These are phyloP conservation scores for Magnusiomyces fungicola DNA, from an alignment of 1,139 yeast species.

Conservation along the genomic window DNA sequence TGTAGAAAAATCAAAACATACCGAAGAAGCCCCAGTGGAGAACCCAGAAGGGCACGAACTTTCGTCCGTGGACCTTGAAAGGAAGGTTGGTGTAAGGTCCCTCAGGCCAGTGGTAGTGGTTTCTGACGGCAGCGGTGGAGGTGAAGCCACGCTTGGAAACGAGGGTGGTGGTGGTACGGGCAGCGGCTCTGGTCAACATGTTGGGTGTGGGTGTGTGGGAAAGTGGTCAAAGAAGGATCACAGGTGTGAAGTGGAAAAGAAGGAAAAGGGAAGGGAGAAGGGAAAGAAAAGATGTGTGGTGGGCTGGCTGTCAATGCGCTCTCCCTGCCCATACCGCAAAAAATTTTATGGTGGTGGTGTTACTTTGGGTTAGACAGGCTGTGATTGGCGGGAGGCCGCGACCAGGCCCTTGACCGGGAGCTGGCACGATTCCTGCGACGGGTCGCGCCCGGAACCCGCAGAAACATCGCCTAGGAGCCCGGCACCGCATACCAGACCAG, in stretches of 20 bases:
- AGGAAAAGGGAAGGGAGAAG: not conserved
- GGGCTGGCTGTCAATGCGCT: not conserved
- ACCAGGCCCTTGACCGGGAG: too few species aligned
- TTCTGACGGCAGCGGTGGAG: slow-evolving; percentile 26
- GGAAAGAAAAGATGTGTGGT: not conserved
- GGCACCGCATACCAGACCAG: too few species aligned
- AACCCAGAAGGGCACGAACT: slow-evolving; percentile 67
- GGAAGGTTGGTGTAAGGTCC: slow-evolving; percentile 92
- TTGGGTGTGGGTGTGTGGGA: not conserved
- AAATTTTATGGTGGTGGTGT: too few species aligned
- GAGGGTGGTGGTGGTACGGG: slow-evolving; percentile 21
- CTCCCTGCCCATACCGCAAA: not conserved
- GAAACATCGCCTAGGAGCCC: too few species aligned
- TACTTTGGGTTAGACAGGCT: too few species aligned
- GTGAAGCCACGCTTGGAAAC: slow-evolving; percentile 29
- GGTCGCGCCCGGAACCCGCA: too few species aligned
- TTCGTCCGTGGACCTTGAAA: slow-evolving; percentile 87
- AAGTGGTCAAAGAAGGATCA: slow-evolving; percentile 6
- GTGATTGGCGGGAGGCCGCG: too few species aligned
- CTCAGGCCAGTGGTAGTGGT: slow-evolving; percentile 50
- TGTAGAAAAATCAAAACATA: slow-evolving; percentile 27
- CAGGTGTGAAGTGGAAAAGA: not conserved
- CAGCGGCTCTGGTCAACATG: slow-evolving; percentile 21
- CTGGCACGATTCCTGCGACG: too few species aligned
- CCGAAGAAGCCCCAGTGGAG: slow-evolving; percentile 77